Base-by-base conservation (phyloP, 495 filamentous ascomycete species). In the Neurospora cerealis region DNA sequence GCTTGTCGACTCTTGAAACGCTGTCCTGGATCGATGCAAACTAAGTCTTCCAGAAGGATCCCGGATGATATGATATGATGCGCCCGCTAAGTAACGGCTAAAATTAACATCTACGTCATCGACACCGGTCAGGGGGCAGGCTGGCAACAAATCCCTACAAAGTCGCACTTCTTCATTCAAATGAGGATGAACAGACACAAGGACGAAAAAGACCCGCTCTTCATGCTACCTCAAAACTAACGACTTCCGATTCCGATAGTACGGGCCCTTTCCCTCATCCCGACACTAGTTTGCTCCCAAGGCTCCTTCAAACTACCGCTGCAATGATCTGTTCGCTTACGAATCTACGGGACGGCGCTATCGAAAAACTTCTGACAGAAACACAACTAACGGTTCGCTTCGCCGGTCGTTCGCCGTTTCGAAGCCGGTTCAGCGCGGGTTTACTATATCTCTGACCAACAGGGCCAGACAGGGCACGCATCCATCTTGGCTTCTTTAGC, bases 231-330 rank as follows among this genome's bases (percentile, higher is more conserved):
- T 66, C 54, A 62, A 70, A 74, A 74, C 72, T 71, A 76, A 74
- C 74, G 46, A 60, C n/a, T 41, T 41, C 69, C 69, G 46, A 71
- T 48, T 73, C 74, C 74, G 69, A 70, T 40, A 41, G 69, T 46
- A 75, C 74, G 74, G 72, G 69, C 72, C 69, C 54, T 41, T 71
- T 66, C 13, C 54, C 28, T 62, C 13, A 62, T 62, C 54, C 54
- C 54, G n/a, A n/a, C n/a, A n/a, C n/a, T 34, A 62, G 54, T 5
- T 17, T 5, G 48, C n/a, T 48, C n/a, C 19, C 44, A n/a, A 28
- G 9, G 21, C 21, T 54, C 44, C 44, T 21, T 11, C 42, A 54
- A 32, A 60, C 48, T 28, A 60, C 11, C 54, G 54, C 54, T 62
- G 54, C 54, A 66, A 66, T 66, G 54, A 66, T 66, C 54, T 62